phyloP scores from a whole-genome alignment of 495 filamentous ascomycete species.

The Aspergillus egyptiacus region DNA sequence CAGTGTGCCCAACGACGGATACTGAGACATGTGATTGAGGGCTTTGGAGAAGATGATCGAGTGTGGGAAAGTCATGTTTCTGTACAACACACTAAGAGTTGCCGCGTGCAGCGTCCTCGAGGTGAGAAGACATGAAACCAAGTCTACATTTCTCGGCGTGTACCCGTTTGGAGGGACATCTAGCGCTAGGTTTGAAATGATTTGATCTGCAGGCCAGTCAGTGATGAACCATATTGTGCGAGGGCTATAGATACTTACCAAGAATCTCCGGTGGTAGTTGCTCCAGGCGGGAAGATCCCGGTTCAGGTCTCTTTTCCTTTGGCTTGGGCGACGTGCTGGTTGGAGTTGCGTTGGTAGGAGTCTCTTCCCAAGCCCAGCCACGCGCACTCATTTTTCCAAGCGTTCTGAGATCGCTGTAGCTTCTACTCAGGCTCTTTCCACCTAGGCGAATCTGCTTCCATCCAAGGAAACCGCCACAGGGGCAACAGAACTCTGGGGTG shows the following conservation, averaged over 20 bases:
- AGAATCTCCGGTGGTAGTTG: slow-evolving; percentile 64
- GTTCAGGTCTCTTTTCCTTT: slow-evolving; percentile 24
- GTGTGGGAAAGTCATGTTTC: slow-evolving; percentile 80
- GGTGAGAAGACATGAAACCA: slow-evolving; percentile 70
- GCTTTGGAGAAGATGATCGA: slow-evolving; percentile 85
- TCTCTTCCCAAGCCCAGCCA: slow-evolving; percentile 52
- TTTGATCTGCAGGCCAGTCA: slow-evolving; percentile 49
- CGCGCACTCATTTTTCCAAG: slow-evolving; percentile 42
- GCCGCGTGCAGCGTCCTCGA: slow-evolving; percentile 70
- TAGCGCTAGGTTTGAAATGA: slow-evolving; percentile 67
- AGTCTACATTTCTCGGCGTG: slow-evolving; percentile 72
- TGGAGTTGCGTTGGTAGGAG: slow-evolving; percentile 27
- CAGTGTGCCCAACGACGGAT: slow-evolving; percentile 69
- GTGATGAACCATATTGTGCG: not conserved
- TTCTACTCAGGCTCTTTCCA: slow-evolving; percentile 63
- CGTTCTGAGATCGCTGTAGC: slow-evolving; percentile 60
- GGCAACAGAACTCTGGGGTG: slow-evolving; percentile 59
- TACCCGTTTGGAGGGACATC: slow-evolving; percentile 75
- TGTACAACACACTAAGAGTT: slow-evolving; percentile 72
- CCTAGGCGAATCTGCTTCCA: slow-evolving; percentile 66
- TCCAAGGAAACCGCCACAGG: slow-evolving; percentile 62
- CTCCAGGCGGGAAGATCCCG: slow-evolving; percentile 50
- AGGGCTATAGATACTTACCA: slow-evolving; percentile 48
- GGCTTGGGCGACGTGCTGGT: slow-evolving; percentile 22
- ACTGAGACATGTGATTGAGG: slow-evolving; percentile 59